phyloP scores from a whole-genome alignment of 768 basidiomycete genomes.

The Lactarius sanguifluus region DNA sequence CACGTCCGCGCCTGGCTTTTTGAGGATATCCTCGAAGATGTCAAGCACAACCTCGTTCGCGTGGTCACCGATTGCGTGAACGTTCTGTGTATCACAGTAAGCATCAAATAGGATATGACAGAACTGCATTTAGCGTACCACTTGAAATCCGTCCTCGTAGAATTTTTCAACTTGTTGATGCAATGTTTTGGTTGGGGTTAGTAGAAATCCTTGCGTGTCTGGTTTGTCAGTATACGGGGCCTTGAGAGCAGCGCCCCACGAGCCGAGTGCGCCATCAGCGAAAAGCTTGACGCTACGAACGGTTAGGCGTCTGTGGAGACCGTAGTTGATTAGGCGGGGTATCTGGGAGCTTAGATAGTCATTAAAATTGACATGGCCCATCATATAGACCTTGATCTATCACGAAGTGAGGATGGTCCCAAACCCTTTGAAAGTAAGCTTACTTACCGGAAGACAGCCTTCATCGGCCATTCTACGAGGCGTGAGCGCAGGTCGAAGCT shows the following conservation, averaged over 20 bases:
- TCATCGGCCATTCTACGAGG: slow-evolving; percentile 61
- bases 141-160: slow-evolving; percentile 77
- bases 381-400: slow-evolving; percentile 61
- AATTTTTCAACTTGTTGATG: slow-evolving; percentile 56
- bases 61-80: slow-evolving; percentile 86
- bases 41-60: slow-evolving; percentile 84
- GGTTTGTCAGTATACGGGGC: slow-evolving; percentile 84
- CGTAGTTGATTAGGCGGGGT: slow-evolving; percentile 35
- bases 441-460: slow-evolving; percentile 67
- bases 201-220: slow-evolving; percentile 67
- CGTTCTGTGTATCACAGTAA: slow-evolving; percentile 52
- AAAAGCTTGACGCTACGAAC: slow-evolving; percentile 71
- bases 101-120: background rate
- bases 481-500: slow-evolving; percentile 18
- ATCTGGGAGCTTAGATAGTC: slow-evolving; percentile 42
- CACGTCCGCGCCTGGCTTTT: slow-evolving; percentile 36
- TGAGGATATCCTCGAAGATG: slow-evolving; percentile 65
- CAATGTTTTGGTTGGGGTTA: slow-evolving; percentile 53
- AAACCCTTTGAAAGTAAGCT: slow-evolving; percentile 31
- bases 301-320: slow-evolving; percentile 36
- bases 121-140: slow-evolving; percentile 49
- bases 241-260: slow-evolving; percentile 87
- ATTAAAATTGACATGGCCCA: slow-evolving; percentile 46
- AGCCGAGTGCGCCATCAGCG: slow-evolving; percentile 87
- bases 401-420: background rate